A percentile compares a stretch with the other conserved stretches of the same genome.
These are phyloP conservation scores for Canavalia ensiformis DNA, from an alignment of 306 rosid species.

Conservation along the genomic window DNA sequence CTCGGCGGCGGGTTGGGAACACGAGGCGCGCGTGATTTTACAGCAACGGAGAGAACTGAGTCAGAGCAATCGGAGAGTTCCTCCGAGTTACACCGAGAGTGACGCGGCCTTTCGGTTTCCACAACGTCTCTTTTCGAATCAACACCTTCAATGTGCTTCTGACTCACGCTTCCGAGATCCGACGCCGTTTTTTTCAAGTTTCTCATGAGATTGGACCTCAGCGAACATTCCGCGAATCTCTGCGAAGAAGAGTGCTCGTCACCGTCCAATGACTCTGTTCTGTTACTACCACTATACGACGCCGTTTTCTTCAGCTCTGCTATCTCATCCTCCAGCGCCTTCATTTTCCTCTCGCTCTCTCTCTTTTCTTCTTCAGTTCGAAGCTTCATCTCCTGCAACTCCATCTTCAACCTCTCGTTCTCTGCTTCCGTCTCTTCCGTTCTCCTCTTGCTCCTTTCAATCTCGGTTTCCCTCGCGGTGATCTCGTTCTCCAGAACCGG, in stretches of 20 bases:
- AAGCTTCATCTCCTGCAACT: constrained; percentile 55
- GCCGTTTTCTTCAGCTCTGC: constrained; percentile 69
- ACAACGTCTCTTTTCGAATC: constrained; percentile 68
- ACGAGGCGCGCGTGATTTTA: constrained; percentile 85
- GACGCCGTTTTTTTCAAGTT: constrained; percentile 64
- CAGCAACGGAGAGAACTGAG: constrained; percentile 47
- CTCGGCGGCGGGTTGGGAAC: constrained; percentile 97
- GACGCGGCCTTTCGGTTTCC: constrained; percentile 67
- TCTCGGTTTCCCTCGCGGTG: constrained; percentile 61
- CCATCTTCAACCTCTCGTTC: constrained; percentile 58
- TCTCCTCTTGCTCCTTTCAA: constrained; percentile 57
- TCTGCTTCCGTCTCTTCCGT: constrained; percentile 62
- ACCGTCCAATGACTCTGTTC: constrained; percentile 48
- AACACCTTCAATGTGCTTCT: constrained; percentile 50
- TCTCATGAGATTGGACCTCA: constrained; percentile 67
- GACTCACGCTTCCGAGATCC: constrained; percentile 49
- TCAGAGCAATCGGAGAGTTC: constrained; percentile 72
- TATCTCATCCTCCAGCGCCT: constrained; percentile 71
- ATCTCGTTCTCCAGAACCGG: constrained; percentile 84
- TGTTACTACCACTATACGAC: constrained; percentile 43
- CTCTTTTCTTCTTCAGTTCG: constrained; percentile 59
- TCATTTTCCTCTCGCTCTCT: constrained; percentile 54
- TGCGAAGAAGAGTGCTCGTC: constrained; percentile 65
- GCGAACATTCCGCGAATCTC: constrained; percentile 68
- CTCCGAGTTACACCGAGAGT: constrained; percentile 83